Evolutionary conservation across 1,284 basidiomycete species (phyloP).

Genomic region (Ganoderma leucocontextum): DNA sequence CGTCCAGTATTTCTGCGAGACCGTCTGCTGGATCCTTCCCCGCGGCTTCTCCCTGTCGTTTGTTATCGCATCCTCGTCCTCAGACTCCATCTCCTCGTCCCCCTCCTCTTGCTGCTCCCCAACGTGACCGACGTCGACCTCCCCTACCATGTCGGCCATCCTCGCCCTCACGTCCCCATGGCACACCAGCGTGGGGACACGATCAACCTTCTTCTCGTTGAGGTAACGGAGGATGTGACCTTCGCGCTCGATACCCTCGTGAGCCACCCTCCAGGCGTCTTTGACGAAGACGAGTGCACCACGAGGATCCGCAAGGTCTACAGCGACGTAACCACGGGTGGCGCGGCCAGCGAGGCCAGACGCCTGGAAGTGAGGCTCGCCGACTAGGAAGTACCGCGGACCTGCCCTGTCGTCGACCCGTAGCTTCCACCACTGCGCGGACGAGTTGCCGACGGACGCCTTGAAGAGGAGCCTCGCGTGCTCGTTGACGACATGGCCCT

Average conservation of each 20-base stretch:
- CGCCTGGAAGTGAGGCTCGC: slow-evolving; percentile 15
- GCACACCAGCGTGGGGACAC: slow-evolving; percentile 14
- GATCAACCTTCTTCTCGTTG: slow-evolving; percentile 6
- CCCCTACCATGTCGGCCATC: neutral
- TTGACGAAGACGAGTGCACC: slow-evolving; percentile 17
- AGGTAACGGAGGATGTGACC: slow-evolving; percentile 11
- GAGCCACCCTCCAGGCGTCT: slow-evolving; percentile 17
- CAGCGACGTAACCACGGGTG: slow-evolving; percentile 21
- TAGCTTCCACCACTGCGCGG: slow-evolving; percentile 19
- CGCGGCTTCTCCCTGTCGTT: neutral
- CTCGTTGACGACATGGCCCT: slow-evolving; percentile 9
- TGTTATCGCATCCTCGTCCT: neutral
- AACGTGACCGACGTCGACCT: neutral
- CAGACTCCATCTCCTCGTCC: neutral
- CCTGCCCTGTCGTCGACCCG: neutral
- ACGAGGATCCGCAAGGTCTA: neutral
- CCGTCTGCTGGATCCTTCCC: neutral
- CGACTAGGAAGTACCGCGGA: slow-evolving; percentile 10
- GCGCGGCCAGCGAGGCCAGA: slow-evolving; percentile 14
- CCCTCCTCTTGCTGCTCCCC: neutral
- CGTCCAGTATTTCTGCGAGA: slow-evolving; percentile 14
- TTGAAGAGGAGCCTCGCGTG: slow-evolving; percentile 7
- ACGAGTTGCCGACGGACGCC: neutral
- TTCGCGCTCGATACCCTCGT: slow-evolving; percentile 6
- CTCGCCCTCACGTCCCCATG: slow-evolving; percentile 20